Conservation (phyloP, 768 basidiomycete species). For the Strobilomyces confusus region DNA sequence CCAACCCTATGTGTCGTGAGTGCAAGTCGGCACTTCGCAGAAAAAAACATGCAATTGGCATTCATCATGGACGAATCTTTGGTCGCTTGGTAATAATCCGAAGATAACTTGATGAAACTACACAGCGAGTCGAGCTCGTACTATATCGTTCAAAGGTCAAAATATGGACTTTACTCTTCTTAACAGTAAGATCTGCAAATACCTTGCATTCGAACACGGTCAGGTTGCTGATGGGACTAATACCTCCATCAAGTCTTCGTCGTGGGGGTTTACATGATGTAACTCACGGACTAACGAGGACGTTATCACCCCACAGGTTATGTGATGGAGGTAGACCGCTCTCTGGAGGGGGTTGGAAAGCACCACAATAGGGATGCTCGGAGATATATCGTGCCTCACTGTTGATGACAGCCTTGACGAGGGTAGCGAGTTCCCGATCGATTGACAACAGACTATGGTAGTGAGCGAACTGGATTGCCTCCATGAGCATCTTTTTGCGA, state of each 20-base stretch:
- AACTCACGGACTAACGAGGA: slow-evolving; percentile 70
- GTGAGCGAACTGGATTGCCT: slow-evolving; percentile 54
- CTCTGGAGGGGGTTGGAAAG: slow-evolving; percentile 79
- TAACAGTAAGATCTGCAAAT: background rate
- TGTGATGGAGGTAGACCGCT: slow-evolving; percentile 59
- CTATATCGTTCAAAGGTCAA: slow-evolving; percentile 29
- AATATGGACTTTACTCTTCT: background rate
- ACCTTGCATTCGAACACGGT: slow-evolving; percentile 86
- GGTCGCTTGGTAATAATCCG: slow-evolving; percentile 69
- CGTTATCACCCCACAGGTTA: slow-evolving; percentile 67
- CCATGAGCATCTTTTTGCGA: background rate
- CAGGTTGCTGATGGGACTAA: slow-evolving; percentile 61
- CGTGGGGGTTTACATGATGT: background rate
- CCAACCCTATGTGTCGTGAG: slow-evolving; percentile 45
- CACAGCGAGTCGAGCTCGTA: slow-evolving; percentile 80
- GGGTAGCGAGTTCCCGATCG: slow-evolving; percentile 55
- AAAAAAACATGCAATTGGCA: slow-evolving; percentile 47
- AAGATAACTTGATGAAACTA: slow-evolving; percentile 73
- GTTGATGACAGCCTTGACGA: slow-evolving; percentile 80
- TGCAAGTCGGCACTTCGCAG: background rate
- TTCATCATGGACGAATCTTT: slow-evolving; percentile 71
- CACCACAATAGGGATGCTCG: slow-evolving; percentile 73
- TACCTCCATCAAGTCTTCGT: background rate
- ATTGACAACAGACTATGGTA: slow-evolving; percentile 56
- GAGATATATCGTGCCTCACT: slow-evolving; percentile 73